Percentiles rank a stretch among this genome's conserved stretches.
These are phyloP conservation scores for Spathaspora boniae DNA, from an alignment of 805 yeast species.

Conservation along the genomic window DNA sequence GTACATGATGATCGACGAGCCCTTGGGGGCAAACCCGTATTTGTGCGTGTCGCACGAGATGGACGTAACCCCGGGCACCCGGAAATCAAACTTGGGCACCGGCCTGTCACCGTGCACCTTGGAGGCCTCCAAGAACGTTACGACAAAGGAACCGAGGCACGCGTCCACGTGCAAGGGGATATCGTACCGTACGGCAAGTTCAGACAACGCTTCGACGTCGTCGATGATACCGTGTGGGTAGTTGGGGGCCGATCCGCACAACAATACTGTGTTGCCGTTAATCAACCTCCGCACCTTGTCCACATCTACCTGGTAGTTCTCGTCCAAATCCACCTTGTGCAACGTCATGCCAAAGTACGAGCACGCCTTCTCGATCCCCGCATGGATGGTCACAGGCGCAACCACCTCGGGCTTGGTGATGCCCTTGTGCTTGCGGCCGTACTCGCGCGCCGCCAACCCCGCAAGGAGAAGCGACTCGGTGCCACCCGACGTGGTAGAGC, in stretches of 20 bases:
- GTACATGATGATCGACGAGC: slow-evolving; percentile 90
- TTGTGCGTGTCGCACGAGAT: slow-evolving; percentile 99
- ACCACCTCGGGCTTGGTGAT: slow-evolving; percentile 75
- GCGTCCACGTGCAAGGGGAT: slow-evolving; percentile 95
- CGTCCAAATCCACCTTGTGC: slow-evolving; percentile 75
- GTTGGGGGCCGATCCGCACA: slow-evolving; percentile 95
- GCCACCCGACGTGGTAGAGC: slow-evolving; percentile 91
- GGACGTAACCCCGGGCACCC: slow-evolving; percentile 88
- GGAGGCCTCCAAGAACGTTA: slow-evolving; percentile 70
- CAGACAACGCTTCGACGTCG: slow-evolving; percentile 71
- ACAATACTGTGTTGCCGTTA: slow-evolving; percentile 73
- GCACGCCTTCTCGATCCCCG: slow-evolving; percentile 92
- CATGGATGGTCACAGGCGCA: slow-evolving; percentile 89
- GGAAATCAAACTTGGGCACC: slow-evolving; percentile 71
- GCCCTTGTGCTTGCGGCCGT: slow-evolving; percentile 56
- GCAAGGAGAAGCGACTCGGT: slow-evolving; percentile 88
- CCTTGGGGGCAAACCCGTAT: slow-evolving; percentile 98
- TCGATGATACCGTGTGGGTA: slow-evolving; percentile 96
- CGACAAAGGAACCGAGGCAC: slow-evolving; percentile 89
- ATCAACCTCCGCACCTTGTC: slow-evolving; percentile 60
- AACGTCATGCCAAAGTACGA: slow-evolving; percentile 84
- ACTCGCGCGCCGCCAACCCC: slow-evolving; percentile 83
- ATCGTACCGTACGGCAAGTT: slow-evolving; percentile 58
- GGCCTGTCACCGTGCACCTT: slow-evolving; percentile 41
- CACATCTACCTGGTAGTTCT: slow-evolving; percentile 67